Conservation (phyloP, 768 basidiomycete genomes). For the Amanita brunnescens region DNA sequence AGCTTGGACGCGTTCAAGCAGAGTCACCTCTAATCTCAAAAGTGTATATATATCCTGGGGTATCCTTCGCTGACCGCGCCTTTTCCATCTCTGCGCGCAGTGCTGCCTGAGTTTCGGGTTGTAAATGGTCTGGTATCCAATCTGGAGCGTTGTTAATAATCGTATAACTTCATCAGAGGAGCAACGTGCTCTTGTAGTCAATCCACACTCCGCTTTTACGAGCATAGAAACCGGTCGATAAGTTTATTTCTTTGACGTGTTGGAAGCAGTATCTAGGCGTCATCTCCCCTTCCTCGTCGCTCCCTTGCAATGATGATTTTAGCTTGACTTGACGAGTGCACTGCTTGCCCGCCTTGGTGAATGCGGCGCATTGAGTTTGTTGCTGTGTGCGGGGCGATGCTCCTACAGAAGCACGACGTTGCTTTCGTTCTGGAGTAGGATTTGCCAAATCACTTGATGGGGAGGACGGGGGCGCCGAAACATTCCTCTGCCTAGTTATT, state of each 20-base stretch:
- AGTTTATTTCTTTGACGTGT: conserved; percentile 48
- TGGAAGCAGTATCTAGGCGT: conserved; percentile 53
- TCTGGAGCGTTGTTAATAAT: conserved; percentile 27
- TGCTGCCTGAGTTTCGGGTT: conserved; percentile 49
- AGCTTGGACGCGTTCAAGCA: neutral
- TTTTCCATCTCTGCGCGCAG: conserved; percentile 40
- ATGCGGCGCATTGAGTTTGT: conserved; percentile 48
- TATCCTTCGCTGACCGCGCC: conserved; percentile 45
- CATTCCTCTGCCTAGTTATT: neutral
- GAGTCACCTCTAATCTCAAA: conserved; percentile 66
- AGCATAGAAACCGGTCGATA: conserved; percentile 50
- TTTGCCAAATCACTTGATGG: conserved; percentile 8
- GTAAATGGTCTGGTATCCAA: conserved; percentile 64
- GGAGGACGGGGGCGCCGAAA: conserved; percentile 14
- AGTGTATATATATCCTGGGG: conserved; percentile 71
- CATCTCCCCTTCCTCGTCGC: conserved; percentile 18
- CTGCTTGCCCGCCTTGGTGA: conserved; percentile 54
- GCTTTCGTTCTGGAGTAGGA: conserved; percentile 11
- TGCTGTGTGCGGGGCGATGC: conserved; percentile 11
- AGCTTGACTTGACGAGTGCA: conserved; percentile 55
- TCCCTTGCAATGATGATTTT: conserved; percentile 19
- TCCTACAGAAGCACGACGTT: conserved; percentile 8
- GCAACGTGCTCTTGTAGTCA: conserved; percentile 43
- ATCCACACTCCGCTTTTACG: conserved; percentile 43
- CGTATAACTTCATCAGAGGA: conserved; percentile 5